phyloP scores from a whole-genome alignment of 306 rosid genomes.

The Fagus sylvatica region DNA sequence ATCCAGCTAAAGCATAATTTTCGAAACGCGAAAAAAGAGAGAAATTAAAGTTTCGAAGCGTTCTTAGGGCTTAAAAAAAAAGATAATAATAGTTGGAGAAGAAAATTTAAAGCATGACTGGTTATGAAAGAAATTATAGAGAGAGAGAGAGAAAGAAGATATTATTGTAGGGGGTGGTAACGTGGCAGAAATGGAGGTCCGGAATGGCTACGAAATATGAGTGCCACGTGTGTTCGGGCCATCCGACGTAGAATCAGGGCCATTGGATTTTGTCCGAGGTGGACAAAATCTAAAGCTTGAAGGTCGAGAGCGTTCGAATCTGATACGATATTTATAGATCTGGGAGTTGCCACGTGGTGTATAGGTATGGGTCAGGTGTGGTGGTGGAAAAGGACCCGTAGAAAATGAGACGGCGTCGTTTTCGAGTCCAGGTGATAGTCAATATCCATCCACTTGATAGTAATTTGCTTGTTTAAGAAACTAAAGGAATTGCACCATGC shows the following conservation, averaged over 20 bases:
- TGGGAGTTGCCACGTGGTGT: conserved; percentile 44
- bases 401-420: conserved; percentile 17
- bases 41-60: conserved; percentile 23
- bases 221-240: conserved; percentile 23
- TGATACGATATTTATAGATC: conserved; percentile 29
- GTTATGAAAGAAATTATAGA: conserved; percentile 31
- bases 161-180: conserved; percentile 43
- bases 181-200: conserved; percentile 53
- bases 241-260: conserved; percentile 27
- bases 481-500: too few species aligned
- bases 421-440: background rate
- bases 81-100: background rate
- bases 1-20: background rate
- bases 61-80: background rate
- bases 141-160: conserved; percentile 40
- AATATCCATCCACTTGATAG: too few species aligned
- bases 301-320: conserved; percentile 23
- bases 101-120: conserved; percentile 33
- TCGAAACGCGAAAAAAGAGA: background rate
- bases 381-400: background rate
- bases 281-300: conserved; percentile 53
- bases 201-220: conserved; percentile 18
- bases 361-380: background rate
- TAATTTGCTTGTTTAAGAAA: too few species aligned
- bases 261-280: conserved; percentile 24